Conservation (phyloP, 2,329 filamentous ascomycete genomes). For the Verticillium albo-atrum region DNA sequence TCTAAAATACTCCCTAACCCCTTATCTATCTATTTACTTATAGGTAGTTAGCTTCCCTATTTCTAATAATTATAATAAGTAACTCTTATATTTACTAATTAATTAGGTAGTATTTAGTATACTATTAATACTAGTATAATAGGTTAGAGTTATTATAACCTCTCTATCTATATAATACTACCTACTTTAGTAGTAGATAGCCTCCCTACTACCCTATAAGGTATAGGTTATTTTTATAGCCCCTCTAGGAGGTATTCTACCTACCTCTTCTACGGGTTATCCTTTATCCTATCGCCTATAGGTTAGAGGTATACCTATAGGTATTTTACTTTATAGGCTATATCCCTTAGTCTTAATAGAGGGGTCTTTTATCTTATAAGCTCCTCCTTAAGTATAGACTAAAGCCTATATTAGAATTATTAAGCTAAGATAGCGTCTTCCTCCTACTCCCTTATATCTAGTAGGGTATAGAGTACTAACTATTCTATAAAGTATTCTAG, state of each 20-base stretch:
- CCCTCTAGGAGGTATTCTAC: not conserved
- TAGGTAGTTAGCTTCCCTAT: no score
- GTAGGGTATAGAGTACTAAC: not conserved
- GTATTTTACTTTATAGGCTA: no score
- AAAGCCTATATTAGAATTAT: not conserved
- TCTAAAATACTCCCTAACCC: not conserved
- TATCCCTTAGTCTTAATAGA: no score
- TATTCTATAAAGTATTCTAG: no score
- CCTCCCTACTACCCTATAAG: not conserved
- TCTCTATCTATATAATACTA: no score
- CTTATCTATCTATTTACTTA: not conserved
- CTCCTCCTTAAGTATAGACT: not conserved
- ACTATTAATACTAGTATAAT: not conserved
- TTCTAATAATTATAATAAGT: not conserved
- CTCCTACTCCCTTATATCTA: not conserved
- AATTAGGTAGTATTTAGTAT: not conserved
- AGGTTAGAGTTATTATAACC: not conserved
- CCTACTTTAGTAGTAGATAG: not conserved
- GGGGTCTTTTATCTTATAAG: no score
- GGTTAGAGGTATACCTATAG: no score
- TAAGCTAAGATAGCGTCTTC: not conserved
- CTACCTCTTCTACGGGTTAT: not conserved
- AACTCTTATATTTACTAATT: not conserved
- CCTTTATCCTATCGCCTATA: not conserved
- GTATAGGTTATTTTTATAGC: not conserved